phyloP scores from a whole-genome alignment of 768 basidiomycete species.

The Hygrophoropsis aurantiaca region DNA sequence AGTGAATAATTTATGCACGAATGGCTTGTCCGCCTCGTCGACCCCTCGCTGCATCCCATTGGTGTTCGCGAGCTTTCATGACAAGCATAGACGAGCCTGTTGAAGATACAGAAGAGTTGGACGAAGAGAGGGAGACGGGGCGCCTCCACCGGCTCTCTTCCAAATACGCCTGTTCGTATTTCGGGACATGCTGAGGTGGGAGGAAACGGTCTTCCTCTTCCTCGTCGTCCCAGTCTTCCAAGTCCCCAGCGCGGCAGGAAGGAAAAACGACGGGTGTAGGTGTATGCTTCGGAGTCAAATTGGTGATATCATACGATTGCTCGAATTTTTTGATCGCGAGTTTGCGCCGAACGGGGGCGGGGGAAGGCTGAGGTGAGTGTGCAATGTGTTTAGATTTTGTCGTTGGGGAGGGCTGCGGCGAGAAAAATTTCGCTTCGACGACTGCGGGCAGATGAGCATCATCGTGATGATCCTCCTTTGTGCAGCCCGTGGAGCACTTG shows the following conservation, averaged over 20 bases:
- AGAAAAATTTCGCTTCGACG: constrained; percentile 32
- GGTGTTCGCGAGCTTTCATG: constrained; percentile 23
- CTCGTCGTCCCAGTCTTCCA: constrained; percentile 26
- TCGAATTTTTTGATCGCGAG: constrained; percentile 7
- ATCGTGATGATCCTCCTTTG: constrained; percentile 22
- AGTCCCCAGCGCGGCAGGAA: constrained; percentile 27
- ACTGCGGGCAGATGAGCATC: constrained; percentile 6
- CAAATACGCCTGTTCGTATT: constrained; percentile 5
- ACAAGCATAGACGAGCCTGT: constrained; percentile 28
- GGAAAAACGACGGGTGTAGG: constrained; percentile 32
- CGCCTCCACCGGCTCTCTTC: constrained; percentile 17
- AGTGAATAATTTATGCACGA: neutral
- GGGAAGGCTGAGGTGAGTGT: constrained; percentile 2
- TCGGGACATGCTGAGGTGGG: constrained; percentile 19
- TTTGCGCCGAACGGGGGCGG: constrained; percentile 16
- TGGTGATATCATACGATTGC: constrained; percentile 9
- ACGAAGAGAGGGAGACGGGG: constrained; percentile 15
- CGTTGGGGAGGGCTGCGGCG: constrained; percentile 11
- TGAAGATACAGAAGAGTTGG: constrained; percentile 14
- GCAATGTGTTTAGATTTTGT: constrained; percentile 20
- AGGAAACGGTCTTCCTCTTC: constrained; percentile 18
- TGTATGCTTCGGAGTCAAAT: constrained; percentile 23
- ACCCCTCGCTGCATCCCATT: constrained; percentile 12
- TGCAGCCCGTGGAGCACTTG: constrained; percentile 24
- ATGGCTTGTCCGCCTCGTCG: constrained; percentile 11